Evolutionary conservation across 1,139 yeast species (phyloP).

Genomic region (Taiozyma onychis): DNA sequence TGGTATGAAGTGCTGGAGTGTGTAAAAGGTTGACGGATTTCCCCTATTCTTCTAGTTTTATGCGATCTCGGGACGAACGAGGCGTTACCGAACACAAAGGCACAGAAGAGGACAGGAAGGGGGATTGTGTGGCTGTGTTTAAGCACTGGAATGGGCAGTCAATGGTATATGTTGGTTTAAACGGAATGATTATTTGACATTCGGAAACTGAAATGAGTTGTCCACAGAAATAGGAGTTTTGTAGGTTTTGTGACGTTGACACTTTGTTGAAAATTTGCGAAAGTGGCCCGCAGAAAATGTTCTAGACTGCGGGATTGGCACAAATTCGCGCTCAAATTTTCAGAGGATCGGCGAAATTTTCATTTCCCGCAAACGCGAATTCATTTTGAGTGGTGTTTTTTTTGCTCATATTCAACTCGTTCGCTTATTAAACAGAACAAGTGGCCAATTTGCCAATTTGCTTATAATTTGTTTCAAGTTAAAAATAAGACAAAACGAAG

Average conservation of each 20-base stretch:
- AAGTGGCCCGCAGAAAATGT: not conserved
- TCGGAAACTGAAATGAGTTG: not conserved
- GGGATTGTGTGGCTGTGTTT: not conserved
- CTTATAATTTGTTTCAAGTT: not conserved
- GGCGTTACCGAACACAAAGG: not conserved
- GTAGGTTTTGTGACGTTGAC: not conserved
- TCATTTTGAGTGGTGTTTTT: not conserved
- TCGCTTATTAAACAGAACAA: not conserved
- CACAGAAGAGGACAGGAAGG: not conserved
- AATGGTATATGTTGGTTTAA: not conserved
- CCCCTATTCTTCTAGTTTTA: not conserved
- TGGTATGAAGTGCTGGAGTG: not conserved
- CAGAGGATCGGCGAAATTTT: not conserved
- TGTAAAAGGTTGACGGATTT: not conserved
- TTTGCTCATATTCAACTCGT: not conserved
- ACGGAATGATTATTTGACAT: not conserved
- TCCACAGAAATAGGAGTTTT: not conserved
- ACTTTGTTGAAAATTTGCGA: not conserved
- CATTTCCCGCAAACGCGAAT: not conserved
- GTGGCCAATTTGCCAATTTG: not conserved
- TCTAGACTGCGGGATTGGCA: not conserved
- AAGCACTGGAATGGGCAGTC: too few relatives aligned
- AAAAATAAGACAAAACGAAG: not conserved
- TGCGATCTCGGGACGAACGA: not conserved
- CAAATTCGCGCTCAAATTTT: not conserved